Base-by-base conservation (phyloP, 1,284 basidiomycete genomes). In the Irpex sp. region DNA sequence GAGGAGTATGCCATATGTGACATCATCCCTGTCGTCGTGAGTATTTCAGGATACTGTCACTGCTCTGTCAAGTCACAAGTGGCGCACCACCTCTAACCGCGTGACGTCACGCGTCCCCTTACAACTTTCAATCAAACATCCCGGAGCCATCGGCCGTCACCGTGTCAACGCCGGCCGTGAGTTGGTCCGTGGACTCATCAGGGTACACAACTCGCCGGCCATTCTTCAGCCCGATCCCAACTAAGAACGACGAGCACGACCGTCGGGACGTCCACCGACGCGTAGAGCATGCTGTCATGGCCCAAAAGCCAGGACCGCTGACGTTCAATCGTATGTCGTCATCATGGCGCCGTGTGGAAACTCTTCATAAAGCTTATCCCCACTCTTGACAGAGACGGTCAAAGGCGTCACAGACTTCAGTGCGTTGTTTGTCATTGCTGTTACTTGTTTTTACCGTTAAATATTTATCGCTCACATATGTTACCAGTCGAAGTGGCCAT, bases 401-500 rank as follows among this genome's bases (percentile, higher is more conserved):
- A 79, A 77, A 63, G 87, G 84, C 9, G 81, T 89, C 60, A 76
- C 81, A 54, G 88, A 89, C 70, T 90, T 90, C 76, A 85, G 88
- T 89, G 65, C 67, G 84, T 63, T 4, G 15, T 15, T 43, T 43
- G 37, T 39, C 37, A 39, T 39, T 15, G 37, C 37, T 8, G 15
- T 8, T 39, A 39, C 37, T 8, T 39, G 9, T 15, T 43, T 15
- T 11, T 8, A 43, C 5, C 15, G 7, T 3, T 43, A 43, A 43
- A 9, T 11, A 9, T 50, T 15, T n/a, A n/a, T 11, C 3, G 57
- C 35, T 43, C 0, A 26, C 26, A 1, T n/a, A 50, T 50, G 17
- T 51, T 0, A n/a, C 4, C 61, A 96, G 94, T 98, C 68, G 96
- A 98, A 74, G 92, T 96, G 26, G 92, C 93, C 1, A 88, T 97